These are phyloP conservation scores for Clarireedia sp. DNA, from an alignment of 2,329 filamentous ascomycete genomes.

Conservation along the genomic window DNA sequence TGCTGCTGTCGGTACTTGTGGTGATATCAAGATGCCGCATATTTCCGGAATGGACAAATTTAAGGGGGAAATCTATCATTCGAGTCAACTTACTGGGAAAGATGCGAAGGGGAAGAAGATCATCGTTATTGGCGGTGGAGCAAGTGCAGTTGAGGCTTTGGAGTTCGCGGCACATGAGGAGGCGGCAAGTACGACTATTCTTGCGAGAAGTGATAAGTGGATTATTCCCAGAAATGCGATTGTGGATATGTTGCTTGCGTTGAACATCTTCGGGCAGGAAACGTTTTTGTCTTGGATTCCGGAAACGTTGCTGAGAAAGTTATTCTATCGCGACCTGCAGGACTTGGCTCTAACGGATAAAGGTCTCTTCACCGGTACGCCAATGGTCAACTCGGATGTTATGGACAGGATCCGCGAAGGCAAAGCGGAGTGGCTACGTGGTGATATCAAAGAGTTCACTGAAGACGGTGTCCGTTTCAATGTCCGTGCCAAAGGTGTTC, in stretches of 20 bases:
- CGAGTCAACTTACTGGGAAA: conserved; percentile 65
- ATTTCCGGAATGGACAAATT: conserved; percentile 66
- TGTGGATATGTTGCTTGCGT: conserved; percentile 62
- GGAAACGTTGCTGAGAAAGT: conserved; percentile 62
- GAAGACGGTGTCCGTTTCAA: conserved; percentile 63
- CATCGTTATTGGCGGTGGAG: conserved; percentile 69
- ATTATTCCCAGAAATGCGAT: conserved; percentile 75
- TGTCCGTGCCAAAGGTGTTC: conserved; percentile 61
- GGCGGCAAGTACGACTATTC: conserved; percentile 61
- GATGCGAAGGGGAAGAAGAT: conserved; percentile 67
- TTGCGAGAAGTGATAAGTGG: conserved; percentile 77
- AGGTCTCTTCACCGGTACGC: conserved; percentile 75
- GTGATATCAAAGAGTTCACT: conserved; percentile 64
- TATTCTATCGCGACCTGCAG: conserved; percentile 77
- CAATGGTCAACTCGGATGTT: conserved; percentile 80
- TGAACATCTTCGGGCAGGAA: conserved; percentile 75
- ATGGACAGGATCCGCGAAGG: conserved; percentile 67
- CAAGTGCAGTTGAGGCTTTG: conserved; percentile 73
- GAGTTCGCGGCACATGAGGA: conserved; percentile 65
- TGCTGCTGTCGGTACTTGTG: conserved; percentile 72
- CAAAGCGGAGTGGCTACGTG: conserved; percentile 70
- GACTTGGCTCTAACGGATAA: conserved; percentile 62
- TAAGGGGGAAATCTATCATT: conserved; percentile 66
- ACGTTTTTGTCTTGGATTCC: conserved; percentile 71
- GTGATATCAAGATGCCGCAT: conserved; percentile 64